Percentiles rank a stretch among this genome's conserved stretches.
Conservation (phyloP, 2,329 filamentous ascomycete genomes). For the Immersiporthe knoxdaviesiana region DNA sequence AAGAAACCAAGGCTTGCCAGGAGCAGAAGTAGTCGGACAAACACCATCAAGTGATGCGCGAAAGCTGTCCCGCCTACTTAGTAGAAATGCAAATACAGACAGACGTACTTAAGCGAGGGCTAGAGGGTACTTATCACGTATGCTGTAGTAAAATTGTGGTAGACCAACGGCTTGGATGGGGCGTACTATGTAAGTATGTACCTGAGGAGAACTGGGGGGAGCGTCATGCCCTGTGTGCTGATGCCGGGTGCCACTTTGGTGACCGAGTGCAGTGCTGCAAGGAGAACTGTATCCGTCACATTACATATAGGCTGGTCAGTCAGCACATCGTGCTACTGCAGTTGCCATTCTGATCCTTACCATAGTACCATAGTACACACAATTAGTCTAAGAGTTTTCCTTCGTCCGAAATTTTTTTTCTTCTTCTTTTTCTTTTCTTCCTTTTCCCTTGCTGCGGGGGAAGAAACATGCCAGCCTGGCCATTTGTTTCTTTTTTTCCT, state of each 20-base stretch:
- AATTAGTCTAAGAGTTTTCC: too few relatives aligned
- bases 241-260: neutral
- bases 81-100: neutral
- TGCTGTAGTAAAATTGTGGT: neutral
- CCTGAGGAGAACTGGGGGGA: neutral
- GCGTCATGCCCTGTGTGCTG: neutral
- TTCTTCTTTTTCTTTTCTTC: neutral
- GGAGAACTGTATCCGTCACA: neutral
- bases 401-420: neutral
- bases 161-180: neutral
- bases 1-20: neutral
- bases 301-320: conserved; percentile 1
- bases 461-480: neutral
- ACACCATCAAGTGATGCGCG: neutral
- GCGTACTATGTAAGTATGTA: too few relatives aligned
- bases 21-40: neutral
- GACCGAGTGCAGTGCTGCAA: conserved; percentile 4
- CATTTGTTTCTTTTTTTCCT: neutral
- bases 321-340: neutral
- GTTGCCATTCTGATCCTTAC: neutral
- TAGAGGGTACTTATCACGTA: neutral
- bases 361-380: neutral
- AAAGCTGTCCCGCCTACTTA: neutral
- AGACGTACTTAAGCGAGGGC: neutral
- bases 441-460: neutral